Conservation (phyloP, 768 basidiomycete species). For the Russula olivacea region DNA sequence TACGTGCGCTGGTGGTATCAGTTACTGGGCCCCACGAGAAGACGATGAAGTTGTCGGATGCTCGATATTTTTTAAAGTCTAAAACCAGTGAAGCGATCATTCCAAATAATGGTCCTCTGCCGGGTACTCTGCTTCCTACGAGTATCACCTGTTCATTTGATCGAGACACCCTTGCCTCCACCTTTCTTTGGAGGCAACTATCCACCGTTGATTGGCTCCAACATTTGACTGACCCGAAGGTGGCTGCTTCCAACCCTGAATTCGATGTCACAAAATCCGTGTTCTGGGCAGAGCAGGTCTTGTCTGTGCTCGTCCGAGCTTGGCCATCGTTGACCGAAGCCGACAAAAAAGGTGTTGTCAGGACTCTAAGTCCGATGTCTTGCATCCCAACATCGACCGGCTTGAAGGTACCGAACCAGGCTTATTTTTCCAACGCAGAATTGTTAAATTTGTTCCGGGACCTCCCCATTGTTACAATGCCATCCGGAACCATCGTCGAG, state of each 20-base stretch:
- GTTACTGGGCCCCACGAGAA: conserved; percentile 42
- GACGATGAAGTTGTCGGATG: conserved; percentile 61
- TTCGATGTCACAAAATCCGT: conserved; percentile 61
- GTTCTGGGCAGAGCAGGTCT: conserved; percentile 75
- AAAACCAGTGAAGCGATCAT: conserved; percentile 51
- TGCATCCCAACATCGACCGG: conserved; percentile 58
- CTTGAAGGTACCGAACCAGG: conserved; percentile 60
- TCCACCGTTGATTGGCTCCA: conserved; percentile 68
- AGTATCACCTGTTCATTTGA: conserved; percentile 56
- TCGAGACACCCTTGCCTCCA: conserved; percentile 40
- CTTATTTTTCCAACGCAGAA: conserved; percentile 70
- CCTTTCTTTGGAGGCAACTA: conserved; percentile 79
- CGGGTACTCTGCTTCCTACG: conserved; percentile 63
- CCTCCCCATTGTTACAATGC: conserved; percentile 68
- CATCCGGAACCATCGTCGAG: conserved; percentile 59
- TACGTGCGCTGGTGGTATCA: conserved; percentile 63
- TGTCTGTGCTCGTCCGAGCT: conserved; percentile 56
- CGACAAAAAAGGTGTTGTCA: conserved; percentile 37
- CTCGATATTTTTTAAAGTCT: conserved; percentile 68
- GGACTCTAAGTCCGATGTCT: conserved; percentile 38
- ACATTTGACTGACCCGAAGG: conserved; percentile 49
- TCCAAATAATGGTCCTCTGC: conserved; percentile 69
- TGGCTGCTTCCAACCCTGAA: conserved; percentile 40
- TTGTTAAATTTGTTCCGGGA: conserved; percentile 76
- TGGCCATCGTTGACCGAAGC: conserved; percentile 60